These are phyloP conservation scores for Eragrostis nindensis DNA, from an alignment of 176 grass and related monocot species.

Conservation along the genomic window DNA sequence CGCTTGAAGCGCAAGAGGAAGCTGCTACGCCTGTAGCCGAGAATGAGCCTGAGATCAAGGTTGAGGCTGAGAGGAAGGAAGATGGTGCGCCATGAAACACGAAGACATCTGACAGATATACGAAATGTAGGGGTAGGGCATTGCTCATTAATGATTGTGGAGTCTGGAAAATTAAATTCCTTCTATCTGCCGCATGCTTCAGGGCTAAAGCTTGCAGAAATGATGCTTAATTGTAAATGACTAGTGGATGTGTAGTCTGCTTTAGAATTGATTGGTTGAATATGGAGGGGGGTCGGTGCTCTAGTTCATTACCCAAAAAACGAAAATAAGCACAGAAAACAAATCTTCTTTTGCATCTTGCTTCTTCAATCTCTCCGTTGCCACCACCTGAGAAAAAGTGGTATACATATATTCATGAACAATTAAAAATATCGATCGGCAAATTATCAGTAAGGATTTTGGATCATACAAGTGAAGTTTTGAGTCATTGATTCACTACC, in stretches of 20 bases:
- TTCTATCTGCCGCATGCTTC: background rate
- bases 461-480: background rate
- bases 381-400: background rate
- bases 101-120: background rate
- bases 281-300: background rate
- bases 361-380: background rate
- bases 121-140: background rate
- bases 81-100: slow-evolving; percentile 5
- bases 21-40: background rate
- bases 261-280: background rate
- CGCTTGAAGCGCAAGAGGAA: slow-evolving; percentile 37
- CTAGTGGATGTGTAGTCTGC: background rate
- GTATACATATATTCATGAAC: background rate
- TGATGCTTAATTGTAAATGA: background rate
- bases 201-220: background rate
- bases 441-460: background rate
- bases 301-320: background rate
- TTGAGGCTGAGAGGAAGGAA: slow-evolving; percentile 12
- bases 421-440: background rate
- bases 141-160: slow-evolving; percentile 10
- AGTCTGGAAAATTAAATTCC: background rate
- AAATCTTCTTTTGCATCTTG: background rate
- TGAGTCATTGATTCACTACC: background rate
- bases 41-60: background rate
- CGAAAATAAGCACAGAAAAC: background rate